Evolutionary conservation across 2,329 filamentous ascomycete species (phyloP).

Genomic region (Fusarium odoratissimum): DNA sequence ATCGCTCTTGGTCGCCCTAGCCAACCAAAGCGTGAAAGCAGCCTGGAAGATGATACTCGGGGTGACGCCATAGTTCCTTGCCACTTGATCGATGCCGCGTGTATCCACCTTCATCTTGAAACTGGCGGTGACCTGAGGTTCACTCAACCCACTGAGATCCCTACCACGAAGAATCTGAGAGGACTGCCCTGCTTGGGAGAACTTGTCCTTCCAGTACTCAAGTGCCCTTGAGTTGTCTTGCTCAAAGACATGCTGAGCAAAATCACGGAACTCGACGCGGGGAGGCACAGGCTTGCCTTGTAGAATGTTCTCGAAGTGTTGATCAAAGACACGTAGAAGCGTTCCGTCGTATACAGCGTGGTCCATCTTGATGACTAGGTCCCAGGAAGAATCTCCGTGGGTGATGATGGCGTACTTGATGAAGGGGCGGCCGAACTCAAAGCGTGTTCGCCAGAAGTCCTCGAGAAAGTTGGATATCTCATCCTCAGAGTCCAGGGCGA

Average conservation of each 20-base stretch:
- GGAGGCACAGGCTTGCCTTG: neutral
- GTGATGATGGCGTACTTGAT: constrained; percentile 1
- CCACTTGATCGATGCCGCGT: neutral
- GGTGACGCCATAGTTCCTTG: neutral
- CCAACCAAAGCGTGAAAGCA: neutral
- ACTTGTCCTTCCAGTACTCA: neutral
- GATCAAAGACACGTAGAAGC: neutral
- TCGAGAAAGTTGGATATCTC: neutral
- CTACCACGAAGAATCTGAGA: neutral
- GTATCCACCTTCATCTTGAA: neutral
- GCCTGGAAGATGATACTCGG: neutral
- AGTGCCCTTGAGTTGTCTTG: neutral
- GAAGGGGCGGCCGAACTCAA: neutral
- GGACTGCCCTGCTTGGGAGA: accelerated
- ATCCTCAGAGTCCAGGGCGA: accelerated
- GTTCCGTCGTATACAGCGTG: neutral
- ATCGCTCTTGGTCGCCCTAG: neutral
- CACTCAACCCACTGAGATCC: neutral
- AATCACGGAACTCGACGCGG: neutral
- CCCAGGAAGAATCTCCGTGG: neutral
- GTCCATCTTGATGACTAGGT: constrained; percentile 1
- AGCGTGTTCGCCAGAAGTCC: neutral
- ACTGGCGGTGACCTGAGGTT: neutral
- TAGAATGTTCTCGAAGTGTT: neutral
- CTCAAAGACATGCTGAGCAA: neutral